Percentiles rank a stretch among this genome's conserved stretches.
These are phyloP conservation scores for Papiliotrema terrestris DNA, from an alignment of 1,284 basidiomycete genomes.

Conservation along the genomic window DNA sequence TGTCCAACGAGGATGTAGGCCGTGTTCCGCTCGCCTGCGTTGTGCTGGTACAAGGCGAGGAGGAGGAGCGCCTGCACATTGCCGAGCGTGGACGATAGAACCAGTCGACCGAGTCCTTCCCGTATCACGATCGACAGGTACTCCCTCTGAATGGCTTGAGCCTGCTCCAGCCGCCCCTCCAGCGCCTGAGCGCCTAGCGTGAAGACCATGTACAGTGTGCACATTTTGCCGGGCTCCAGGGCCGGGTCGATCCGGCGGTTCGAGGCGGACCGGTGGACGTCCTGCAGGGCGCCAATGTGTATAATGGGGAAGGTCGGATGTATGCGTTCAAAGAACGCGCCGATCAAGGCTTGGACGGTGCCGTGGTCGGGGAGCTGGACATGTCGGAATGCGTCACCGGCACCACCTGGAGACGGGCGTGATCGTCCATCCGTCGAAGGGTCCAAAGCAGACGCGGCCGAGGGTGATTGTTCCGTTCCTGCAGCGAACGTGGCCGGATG, in stretches of 20 bases:
- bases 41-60: constrained; percentile 21
- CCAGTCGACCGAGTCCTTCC: constrained; percentile 11
- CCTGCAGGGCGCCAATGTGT: constrained; percentile 13
- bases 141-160: constrained; percentile 4
- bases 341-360: constrained; percentile 4
- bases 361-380: not conserved
- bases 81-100: constrained; percentile 11
- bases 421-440: not conserved
- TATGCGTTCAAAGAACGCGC: constrained; percentile 16
- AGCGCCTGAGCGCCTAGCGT: constrained; percentile 15
- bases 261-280: constrained; percentile 5
- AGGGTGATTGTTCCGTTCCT: not conserved
- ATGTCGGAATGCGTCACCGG: not conserved
- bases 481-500: constrained; percentile 16
- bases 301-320: constrained; percentile 18
- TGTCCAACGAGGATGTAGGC: constrained; percentile 20
- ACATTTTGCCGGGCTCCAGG: constrained; percentile 9
- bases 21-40: constrained; percentile 19
- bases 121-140: constrained; percentile 13
- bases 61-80: constrained; percentile 21
- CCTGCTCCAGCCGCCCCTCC: constrained; percentile 2
- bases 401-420: not conserved
- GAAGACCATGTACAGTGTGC: constrained; percentile 14
- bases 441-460: not conserved
- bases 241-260: constrained; percentile 1